phyloP scores from a whole-genome alignment of 2,329 filamentous ascomycete genomes.

The Pseudogymnoascus sp. region DNA sequence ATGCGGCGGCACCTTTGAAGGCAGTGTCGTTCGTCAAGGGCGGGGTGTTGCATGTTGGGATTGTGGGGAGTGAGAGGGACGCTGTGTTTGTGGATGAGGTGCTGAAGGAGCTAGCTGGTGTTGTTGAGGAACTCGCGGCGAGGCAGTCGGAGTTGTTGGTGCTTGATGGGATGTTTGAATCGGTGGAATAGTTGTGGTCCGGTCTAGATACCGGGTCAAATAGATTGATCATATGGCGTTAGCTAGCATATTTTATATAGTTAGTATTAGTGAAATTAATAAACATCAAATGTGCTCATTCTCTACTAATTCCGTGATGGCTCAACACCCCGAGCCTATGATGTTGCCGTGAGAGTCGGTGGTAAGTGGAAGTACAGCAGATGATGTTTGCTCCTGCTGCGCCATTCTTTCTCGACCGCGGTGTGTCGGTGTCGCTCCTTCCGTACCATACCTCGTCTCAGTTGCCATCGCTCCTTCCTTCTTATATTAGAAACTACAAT shows the following conservation, averaged over 20 bases:
- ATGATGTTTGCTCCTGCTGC: neutral
- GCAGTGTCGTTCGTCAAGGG: slow-evolving; percentile 37
- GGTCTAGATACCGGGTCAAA: neutral
- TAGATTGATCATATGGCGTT: neutral
- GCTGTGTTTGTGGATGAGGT: slow-evolving; percentile 30
- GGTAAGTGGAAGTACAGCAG: neutral
- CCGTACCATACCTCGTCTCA: neutral
- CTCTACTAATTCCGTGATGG: neutral
- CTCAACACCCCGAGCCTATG: neutral
- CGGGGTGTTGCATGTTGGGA: slow-evolving; percentile 35
- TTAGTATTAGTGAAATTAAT: neutral
- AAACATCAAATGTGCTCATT: neutral
- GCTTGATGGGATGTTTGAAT: slow-evolving; percentile 13
- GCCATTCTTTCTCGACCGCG: neutral
- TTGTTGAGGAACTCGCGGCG: slow-evolving; percentile 18
- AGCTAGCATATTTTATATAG: neutral
- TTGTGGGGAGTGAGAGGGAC: slow-evolving; percentile 38
- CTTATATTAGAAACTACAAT: neutral
- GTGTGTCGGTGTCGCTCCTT: neutral
- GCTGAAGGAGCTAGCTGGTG: slow-evolving; percentile 26
- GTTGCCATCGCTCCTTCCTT: neutral
- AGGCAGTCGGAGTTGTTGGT: slow-evolving; percentile 11
- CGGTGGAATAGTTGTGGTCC: neutral
- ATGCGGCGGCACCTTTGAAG: slow-evolving; percentile 37
- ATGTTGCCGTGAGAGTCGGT: neutral